Base-by-base conservation (phyloP, 345 rosid species). In the Lepidium africanum region DNA sequence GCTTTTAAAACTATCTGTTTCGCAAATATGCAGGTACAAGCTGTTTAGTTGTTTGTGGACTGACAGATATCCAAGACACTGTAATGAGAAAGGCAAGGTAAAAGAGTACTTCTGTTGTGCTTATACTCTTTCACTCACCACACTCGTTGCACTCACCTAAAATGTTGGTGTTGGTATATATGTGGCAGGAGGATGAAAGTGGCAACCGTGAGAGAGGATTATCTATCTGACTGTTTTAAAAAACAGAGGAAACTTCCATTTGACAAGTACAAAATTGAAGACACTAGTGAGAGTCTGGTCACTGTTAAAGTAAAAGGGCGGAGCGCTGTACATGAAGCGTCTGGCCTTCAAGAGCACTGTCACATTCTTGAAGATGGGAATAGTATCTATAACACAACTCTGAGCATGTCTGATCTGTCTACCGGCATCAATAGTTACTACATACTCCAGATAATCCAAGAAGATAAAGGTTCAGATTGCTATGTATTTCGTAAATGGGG, bases 401-500 rank as follows among this genome's bases (percentile, higher is more conserved):
- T 94, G 78, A 94, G 86, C 84, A 81, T 89, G 96, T 91, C 97
- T 39, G 97, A 91, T 81, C 80, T 91, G 53, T 89, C 97, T 67
- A 91, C 97, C 3, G 96, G 97, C 69, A 78, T 85, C 55, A 94
- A 94, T 82, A 94, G 97, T 78, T 94, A 83, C 67, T 94, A 91
- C 70, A 81, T 91, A 73, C 90, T 94, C 60, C 99, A 94, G 87
- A 83, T 94, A 54, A 91, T 91, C 68, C 83, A 88, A 86, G 96
- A 86, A 63, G 99, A 94, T 80, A 90, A 82, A 72, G 87, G 88
- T 33, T 76, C 91, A 9, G 87, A 77, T 16, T 91, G 97, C 77
- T 74, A 81, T 52, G 84, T 91, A 39, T 94, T 85, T 60, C 97
- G 96, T 40, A 89, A 91, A 82, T 94, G 97, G 99, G 99, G 99